A percentile compares a stretch with the other conserved stretches of the same genome.
These are phyloP conservation scores for Cicer cuneatum DNA, from an alignment of 306 rosid species.

Conservation along the genomic window DNA sequence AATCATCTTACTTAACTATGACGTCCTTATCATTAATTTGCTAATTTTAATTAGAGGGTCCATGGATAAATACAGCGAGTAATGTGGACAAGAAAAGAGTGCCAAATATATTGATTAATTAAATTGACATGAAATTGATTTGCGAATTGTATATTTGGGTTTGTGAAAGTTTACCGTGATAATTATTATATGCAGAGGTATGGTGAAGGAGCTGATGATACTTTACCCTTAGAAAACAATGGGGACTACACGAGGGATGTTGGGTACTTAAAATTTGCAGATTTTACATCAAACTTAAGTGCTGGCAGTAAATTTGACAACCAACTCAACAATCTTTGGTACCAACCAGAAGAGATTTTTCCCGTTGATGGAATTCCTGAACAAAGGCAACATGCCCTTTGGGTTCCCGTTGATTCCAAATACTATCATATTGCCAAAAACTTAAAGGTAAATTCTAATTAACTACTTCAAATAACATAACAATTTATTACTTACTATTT, in stretches of 20 bases:
- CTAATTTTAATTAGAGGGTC: too few species aligned
- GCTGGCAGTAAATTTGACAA: slow-evolving; percentile 44
- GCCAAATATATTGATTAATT: too few species aligned
- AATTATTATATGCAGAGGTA: slow-evolving; percentile 50
- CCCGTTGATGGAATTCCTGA: slow-evolving; percentile 66
- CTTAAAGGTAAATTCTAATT: too few species aligned
- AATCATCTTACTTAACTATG: neutral
- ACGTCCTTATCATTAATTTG: too few species aligned
- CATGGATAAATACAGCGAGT: too few species aligned
- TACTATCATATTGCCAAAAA: slow-evolving; percentile 47
- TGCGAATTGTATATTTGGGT: too few species aligned
- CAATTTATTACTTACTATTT: too few species aligned
- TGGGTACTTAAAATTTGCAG: slow-evolving; percentile 57
- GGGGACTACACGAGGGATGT: slow-evolving; percentile 61
- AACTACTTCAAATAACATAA: too few species aligned
- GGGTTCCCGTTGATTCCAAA: slow-evolving; percentile 56
- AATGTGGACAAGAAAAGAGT: too few species aligned
- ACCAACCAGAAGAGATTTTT: slow-evolving; percentile 66
- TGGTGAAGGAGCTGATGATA: slow-evolving; percentile 52
- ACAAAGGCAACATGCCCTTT: slow-evolving; percentile 58
- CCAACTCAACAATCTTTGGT: slow-evolving; percentile 66
- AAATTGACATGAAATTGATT: too few species aligned
- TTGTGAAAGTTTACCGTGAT: too few species aligned
- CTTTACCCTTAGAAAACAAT: slow-evolving; percentile 51
- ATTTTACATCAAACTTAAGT: slow-evolving; percentile 51